A percentile compares a stretch with the other conserved stretches of the same genome.
Evolutionary conservation across 495 filamentous ascomycete genomes (phyloP).

Genomic region (Podospora didyma): DNA sequence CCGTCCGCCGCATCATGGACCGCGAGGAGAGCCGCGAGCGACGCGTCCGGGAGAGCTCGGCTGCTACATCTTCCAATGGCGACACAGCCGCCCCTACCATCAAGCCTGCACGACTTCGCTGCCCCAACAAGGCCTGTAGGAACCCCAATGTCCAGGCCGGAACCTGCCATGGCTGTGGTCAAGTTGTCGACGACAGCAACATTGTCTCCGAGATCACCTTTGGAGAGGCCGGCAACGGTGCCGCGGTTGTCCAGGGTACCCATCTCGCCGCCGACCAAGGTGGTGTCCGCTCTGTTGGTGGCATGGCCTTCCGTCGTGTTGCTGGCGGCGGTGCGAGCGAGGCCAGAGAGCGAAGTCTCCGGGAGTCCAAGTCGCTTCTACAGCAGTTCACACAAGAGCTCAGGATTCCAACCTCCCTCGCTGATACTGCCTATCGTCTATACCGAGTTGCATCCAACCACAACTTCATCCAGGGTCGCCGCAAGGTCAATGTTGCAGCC

Average conservation of each 20-base stretch:
- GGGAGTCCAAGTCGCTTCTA: slow-evolving; percentile 50
- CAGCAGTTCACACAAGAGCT: slow-evolving; percentile 42
- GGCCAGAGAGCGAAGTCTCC: slow-evolving; percentile 65
- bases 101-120: background rate
- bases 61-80: slow-evolving; percentile 8
- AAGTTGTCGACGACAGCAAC: slow-evolving; percentile 71
- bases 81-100: background rate
- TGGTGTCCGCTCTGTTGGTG: slow-evolving; percentile 39
- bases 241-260: slow-evolving; percentile 85
- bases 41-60: slow-evolving; percentile 21
- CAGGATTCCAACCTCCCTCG: slow-evolving; percentile 54
- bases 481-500: slow-evolving; percentile 76
- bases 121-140: slow-evolving; percentile 15
- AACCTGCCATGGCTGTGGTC: slow-evolving; percentile 80
- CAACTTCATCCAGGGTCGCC: slow-evolving; percentile 87
- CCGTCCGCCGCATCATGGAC: slow-evolving; percentile 28
- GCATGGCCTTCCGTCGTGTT: slow-evolving; percentile 32
- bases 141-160: slow-evolving; percentile 46
- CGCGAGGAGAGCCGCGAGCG: slow-evolving; percentile 23
- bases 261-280: slow-evolving; percentile 79
- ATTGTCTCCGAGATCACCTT: slow-evolving; percentile 91
- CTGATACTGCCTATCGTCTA: slow-evolving; percentile 60
- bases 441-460: slow-evolving; percentile 73
- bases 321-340: slow-evolving; percentile 38
- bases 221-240: slow-evolving; percentile 76